Evolutionary conservation across 2,329 filamentous ascomycete genomes (phyloP), one percentile per base, ranked within the genome.

Genomic region (Stachybotrys chlorohalonatus): DNA sequence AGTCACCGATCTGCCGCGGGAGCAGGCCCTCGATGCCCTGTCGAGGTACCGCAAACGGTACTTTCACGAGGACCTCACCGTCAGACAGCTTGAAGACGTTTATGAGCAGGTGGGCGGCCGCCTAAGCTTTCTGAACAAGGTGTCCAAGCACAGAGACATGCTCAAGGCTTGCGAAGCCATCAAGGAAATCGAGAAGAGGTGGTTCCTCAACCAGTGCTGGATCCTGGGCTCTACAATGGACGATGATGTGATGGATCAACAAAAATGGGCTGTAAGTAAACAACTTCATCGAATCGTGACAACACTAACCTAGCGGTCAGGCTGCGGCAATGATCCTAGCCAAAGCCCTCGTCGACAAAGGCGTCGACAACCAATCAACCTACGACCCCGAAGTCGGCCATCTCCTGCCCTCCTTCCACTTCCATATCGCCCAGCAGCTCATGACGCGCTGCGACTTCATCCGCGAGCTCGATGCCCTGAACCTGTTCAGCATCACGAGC

Each of bases 401-500:
- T 65, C 77, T 90, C 32, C 79, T 97, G 5, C 91, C 94, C 0
- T 82, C 89, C 47, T 87, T 90, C 58, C 84, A 89, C 0, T 83
- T 96, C 54, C 90, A 95, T 67, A 81, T 87, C 61, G 90, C 91
- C 0, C 87, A 93, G 58, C 81, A 96, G 70, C 87, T 96, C 67
- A 96, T 96, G 93, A 97, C 94, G 13, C 82, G 94, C 53, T 87
- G 90, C 56, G 94, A 99, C 70, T 99, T 97, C 68, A 92, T 97
- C 64, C 85, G 94, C 61, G 80, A 85, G 57, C 92, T 97, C 66
- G 94, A 99, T 72, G 89, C 94, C 59, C 82, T 94, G 57, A 97
- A 97, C 67, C 83, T 99, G 56, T 96, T 97, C 73, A 94, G 89
- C 58, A 97, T 99, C 64, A 93, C 95, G 57, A 90, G 86, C 55